phyloP scores from a whole-genome alignment of 2,329 filamentous ascomycete species.

The Cladosporium sp. region DNA sequence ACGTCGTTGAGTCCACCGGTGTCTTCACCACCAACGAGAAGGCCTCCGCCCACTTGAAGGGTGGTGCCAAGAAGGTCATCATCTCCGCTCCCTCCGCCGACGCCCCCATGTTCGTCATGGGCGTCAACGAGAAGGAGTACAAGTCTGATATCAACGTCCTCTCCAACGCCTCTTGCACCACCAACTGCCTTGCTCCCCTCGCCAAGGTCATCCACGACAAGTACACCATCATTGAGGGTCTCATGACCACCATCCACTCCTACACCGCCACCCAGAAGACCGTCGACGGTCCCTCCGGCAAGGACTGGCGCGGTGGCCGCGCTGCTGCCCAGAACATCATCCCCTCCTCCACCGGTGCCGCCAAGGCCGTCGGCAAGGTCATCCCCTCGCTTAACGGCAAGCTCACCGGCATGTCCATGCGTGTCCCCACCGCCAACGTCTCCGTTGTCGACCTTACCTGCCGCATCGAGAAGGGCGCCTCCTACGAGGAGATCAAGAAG shows the following conservation, averaged over 20 bases:
- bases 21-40: conserved; percentile 99
- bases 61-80: conserved; percentile 91
- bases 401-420: conserved; percentile 99
- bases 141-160: conserved; percentile 86
- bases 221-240: conserved; percentile 94
- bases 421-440: conserved; percentile 97
- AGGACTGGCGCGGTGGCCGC: conserved; percentile 99
- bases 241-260: conserved; percentile 99
- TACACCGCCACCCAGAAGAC: conserved; percentile 99
- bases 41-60: conserved; percentile 89
- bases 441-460: conserved; percentile 96
- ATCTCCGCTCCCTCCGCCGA: conserved; percentile 88
- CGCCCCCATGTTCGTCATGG: conserved; percentile 99
- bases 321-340: conserved; percentile 99
- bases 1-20: conserved; percentile 96
- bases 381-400: conserved; percentile 98
- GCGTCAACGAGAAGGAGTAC: conserved; percentile 95
- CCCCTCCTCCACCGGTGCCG: conserved; percentile 96
- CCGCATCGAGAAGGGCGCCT: conserved; percentile 86
- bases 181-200: conserved; percentile 98
- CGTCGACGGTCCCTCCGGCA: conserved; percentile 92
- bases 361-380: conserved; percentile 99
- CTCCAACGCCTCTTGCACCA: conserved; percentile 99
- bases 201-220: conserved; percentile 99
- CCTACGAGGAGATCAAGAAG: conserved; percentile 89